Percentiles rank a stretch among this genome's conserved stretches.
These are phyloP conservation scores for Tylopilus intermedius DNA, from an alignment of 768 basidiomycete genomes.

Conservation along the genomic window DNA sequence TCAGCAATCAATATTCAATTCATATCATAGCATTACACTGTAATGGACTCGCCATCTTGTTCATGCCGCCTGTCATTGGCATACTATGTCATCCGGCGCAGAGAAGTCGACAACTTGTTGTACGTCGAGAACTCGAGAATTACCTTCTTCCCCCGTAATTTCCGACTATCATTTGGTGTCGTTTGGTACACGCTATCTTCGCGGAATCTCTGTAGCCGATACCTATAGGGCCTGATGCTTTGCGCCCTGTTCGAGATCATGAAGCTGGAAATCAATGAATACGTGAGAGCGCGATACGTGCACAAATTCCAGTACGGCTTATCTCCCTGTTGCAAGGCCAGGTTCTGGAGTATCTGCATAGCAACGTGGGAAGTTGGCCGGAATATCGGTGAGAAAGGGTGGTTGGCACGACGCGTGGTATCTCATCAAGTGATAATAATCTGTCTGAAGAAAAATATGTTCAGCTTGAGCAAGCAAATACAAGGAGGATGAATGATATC, in stretches of 20 bases:
- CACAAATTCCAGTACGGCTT: background rate
- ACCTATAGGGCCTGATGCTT: background rate
- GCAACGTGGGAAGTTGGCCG: too few species aligned
- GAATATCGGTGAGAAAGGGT: too few species aligned
- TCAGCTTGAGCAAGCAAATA: too few species aligned
- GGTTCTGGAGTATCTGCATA: too few species aligned
- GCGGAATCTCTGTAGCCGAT: background rate
- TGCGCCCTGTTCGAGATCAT: background rate
- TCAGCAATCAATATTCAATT: too few species aligned
- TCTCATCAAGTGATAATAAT: too few species aligned
- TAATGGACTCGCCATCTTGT: background rate
- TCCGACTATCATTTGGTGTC: too few species aligned
- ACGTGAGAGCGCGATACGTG: background rate
- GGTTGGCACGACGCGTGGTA: too few species aligned
- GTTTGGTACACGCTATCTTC: background rate
- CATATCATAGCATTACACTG: background rate
- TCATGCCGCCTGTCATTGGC: background rate
- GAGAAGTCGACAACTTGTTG: background rate
- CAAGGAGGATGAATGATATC: too few species aligned
- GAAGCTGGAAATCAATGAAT: background rate
- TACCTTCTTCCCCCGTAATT: background rate
- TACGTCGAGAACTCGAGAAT: background rate
- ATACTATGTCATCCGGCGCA: background rate
- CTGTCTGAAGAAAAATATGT: too few species aligned
- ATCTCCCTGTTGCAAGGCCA: too few species aligned